Percentiles rank a stretch among this genome's conserved stretches.
These are phyloP conservation scores for Tricholoma bakamatsutake DNA, from an alignment of 768 basidiomycete species.

Conservation along the genomic window DNA sequence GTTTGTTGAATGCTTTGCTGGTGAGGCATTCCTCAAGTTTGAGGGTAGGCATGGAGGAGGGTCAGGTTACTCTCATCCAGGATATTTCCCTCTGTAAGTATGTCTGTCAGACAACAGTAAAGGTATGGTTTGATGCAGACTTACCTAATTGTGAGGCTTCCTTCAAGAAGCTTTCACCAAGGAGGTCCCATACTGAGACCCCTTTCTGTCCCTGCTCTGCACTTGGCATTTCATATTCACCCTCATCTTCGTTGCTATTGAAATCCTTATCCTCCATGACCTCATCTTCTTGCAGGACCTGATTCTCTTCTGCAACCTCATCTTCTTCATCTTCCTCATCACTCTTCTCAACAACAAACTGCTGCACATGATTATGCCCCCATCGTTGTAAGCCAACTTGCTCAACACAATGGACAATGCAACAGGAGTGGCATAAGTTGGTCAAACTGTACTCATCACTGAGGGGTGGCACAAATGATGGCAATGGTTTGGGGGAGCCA, in stretches of 20 bases:
- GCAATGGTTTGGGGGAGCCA: background rate
- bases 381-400: background rate
- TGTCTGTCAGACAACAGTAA: too few species aligned
- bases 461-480: background rate
- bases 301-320: background rate
- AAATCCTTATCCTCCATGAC: background rate
- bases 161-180: conserved; percentile 1
- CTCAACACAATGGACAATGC: background rate
- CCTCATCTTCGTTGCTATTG: background rate
- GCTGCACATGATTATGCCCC: background rate
- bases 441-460: background rate
- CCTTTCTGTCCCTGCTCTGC: background rate
- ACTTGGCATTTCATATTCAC: background rate
- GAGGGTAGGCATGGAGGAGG: too few species aligned
- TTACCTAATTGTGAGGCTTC: conserved; percentile 1
- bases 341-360: background rate
- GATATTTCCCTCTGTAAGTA: too few species aligned
- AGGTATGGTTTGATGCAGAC: conserved; percentile 1
- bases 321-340: background rate
- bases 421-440: background rate
- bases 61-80: too few species aligned
- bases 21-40: conserved; percentile 21
- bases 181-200: conserved; percentile 1
- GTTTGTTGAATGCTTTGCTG: conserved; percentile 19
- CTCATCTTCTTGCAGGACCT: background rate